Evolutionary conservation across 139 green algal species (phyloP).

Genomic region (Chlorella sp.): DNA sequence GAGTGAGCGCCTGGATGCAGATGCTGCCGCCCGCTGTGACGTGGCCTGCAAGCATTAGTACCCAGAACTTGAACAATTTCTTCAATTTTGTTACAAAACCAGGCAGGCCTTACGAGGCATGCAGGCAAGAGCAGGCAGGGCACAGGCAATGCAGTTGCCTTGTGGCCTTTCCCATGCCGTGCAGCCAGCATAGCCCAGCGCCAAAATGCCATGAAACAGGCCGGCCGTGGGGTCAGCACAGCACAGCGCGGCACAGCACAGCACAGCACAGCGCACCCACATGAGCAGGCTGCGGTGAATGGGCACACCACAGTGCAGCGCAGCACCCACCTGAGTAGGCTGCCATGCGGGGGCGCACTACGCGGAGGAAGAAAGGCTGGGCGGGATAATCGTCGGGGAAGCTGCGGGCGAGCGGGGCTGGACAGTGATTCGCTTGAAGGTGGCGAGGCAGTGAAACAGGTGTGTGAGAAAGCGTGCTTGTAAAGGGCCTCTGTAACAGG

Average conservation of each 20-base stretch:
- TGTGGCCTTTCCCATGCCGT: too few relatives aligned
- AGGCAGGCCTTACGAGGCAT: too few relatives aligned
- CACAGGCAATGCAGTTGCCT: neutral
- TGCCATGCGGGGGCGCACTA: conserved; percentile 1
- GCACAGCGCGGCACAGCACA: too few relatives aligned
- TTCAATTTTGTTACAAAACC: too few relatives aligned
- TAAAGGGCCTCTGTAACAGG: neutral
- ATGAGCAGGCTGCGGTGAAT: too few relatives aligned
- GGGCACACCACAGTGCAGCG: neutral
- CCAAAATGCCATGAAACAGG: too few relatives aligned
- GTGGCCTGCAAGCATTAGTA: too few relatives aligned
- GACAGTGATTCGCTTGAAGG: neutral
- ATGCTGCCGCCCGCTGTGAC: neutral
- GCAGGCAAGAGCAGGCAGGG: neutral
- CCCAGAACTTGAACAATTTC: too few relatives aligned
- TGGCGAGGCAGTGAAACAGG: neutral
- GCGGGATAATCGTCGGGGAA: neutral
- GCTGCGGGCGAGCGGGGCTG: neutral
- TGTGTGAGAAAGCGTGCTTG: neutral
- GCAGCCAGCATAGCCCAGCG: too few relatives aligned
- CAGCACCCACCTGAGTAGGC: neutral
- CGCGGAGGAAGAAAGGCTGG: conserved; percentile 10
- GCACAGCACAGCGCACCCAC: too few relatives aligned
- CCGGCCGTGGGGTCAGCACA: too few relatives aligned
- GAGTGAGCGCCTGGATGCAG: conserved; percentile 1